Evolutionary conservation across 1,284 basidiomycete species (phyloP).

Genomic region (Rhodotorula sp.): DNA sequence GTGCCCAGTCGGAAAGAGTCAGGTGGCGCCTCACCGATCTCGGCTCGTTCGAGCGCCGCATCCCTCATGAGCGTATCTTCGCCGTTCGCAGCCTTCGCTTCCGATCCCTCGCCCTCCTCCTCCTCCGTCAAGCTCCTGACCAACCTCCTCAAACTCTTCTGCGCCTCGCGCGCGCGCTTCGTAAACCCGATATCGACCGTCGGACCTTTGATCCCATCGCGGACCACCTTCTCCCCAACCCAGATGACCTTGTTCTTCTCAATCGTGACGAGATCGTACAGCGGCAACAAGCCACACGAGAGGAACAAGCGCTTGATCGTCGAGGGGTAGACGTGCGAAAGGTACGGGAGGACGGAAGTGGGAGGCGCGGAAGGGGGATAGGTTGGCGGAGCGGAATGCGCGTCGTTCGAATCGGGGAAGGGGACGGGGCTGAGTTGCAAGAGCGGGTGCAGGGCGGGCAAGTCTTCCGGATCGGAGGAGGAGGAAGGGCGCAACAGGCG

Average conservation of each 20-base stretch:
- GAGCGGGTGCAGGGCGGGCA: slow-evolving; percentile 33
- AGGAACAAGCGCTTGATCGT: slow-evolving; percentile 68
- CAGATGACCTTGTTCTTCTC: slow-evolving; percentile 65
- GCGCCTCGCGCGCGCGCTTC: slow-evolving; percentile 25
- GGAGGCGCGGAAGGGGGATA: not conserved
- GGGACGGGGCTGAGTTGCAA: slow-evolving; percentile 17
- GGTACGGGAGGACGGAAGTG: slow-evolving; percentile 1
- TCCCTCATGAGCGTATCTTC: not conserved
- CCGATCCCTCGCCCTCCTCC: not conserved
- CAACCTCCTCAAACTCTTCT: not conserved
- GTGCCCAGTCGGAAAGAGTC: too few species aligned
- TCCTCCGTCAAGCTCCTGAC: slow-evolving; percentile 10
- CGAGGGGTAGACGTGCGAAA: slow-evolving; percentile 21
- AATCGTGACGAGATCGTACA: slow-evolving; percentile 62
- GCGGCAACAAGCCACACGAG: slow-evolving; percentile 56
- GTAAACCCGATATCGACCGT: slow-evolving; percentile 18
- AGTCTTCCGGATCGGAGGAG: not conserved
- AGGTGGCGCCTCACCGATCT: too few species aligned
- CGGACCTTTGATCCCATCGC: slow-evolving; percentile 68
- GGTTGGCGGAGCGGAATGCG: slow-evolving; percentile 7
- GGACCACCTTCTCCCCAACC: slow-evolving; percentile 68
- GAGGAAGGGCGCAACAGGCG: slow-evolving; percentile 53
- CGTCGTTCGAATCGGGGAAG: not conserved
- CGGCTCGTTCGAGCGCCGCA: slow-evolving; percentile 13
- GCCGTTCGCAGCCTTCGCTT: not conserved